Percentiles rank a stretch among this genome's conserved stretches.
phyloP scores from a whole-genome alignment of 176 grass and related monocot species.

The Cocos nucifera region DNA sequence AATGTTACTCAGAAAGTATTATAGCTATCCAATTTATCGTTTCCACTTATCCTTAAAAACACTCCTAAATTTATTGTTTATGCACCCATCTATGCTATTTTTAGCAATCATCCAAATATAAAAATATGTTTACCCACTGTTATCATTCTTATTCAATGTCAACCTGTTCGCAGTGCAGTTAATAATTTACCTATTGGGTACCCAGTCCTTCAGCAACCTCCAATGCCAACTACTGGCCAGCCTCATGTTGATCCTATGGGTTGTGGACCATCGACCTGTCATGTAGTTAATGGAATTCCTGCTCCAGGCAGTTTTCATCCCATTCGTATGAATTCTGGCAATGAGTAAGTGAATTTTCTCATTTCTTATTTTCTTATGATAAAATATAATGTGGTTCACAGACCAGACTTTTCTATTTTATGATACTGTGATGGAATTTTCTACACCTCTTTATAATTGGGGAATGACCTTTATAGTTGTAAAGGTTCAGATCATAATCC shows the following conservation, averaged over 20 bases:
- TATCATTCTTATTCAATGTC: slow-evolving; percentile 39
- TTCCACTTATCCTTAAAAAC: too few species aligned
- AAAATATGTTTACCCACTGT: background rate
- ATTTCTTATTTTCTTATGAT: slow-evolving; percentile 9
- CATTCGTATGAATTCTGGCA: slow-evolving; percentile 76
- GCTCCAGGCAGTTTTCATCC: slow-evolving; percentile 70
- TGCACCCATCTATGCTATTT: background rate
- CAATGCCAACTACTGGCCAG: slow-evolving; percentile 54
- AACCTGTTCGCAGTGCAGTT: slow-evolving; percentile 67
- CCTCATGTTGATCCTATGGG: slow-evolving; percentile 63
- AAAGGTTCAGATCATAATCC: too few species aligned
- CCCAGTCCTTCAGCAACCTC: slow-evolving; percentile 80
- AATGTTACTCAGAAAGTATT: too few species aligned
- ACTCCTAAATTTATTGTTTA: background rate
- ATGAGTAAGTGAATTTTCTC: slow-evolving; percentile 55
- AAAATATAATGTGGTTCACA: too few species aligned
- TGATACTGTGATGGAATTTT: too few species aligned
- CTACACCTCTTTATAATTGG: too few species aligned
- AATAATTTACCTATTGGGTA: slow-evolving; percentile 94
- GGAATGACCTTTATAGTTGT: too few species aligned
- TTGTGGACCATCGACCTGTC: slow-evolving; percentile 64
- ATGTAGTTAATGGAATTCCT: slow-evolving; percentile 88
- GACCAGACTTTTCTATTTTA: too few species aligned
- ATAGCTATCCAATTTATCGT: too few species aligned
- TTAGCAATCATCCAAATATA: too few species aligned